These are phyloP conservation scores for Trematosphaeria pertusa DNA, from an alignment of 2,329 filamentous ascomycete genomes.

Conservation along the genomic window DNA sequence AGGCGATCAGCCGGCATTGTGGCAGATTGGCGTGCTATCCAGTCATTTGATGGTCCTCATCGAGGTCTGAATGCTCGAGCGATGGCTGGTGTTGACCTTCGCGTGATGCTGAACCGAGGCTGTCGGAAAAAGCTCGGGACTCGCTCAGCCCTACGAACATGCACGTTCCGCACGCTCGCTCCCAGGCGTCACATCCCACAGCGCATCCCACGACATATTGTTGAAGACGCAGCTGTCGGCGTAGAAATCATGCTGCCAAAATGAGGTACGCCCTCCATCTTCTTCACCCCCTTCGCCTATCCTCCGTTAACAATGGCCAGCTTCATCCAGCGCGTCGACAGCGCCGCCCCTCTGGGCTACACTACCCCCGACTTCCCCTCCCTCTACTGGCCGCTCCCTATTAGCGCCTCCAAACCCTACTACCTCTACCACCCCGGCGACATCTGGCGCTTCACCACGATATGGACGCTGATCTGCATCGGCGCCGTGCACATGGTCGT, in stretches of 20 bases:
- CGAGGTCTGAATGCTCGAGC: constrained; percentile 7
- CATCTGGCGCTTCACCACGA: constrained; percentile 85
- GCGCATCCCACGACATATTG: neutral
- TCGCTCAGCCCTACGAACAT: neutral
- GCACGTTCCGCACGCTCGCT: neutral
- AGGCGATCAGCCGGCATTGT: constrained; percentile 72
- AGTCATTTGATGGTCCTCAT: constrained; percentile 7
- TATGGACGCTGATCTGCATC: constrained; percentile 85
- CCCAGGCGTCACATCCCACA: neutral
- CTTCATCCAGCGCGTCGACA: constrained; percentile 55
- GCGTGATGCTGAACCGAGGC: constrained; percentile 37
- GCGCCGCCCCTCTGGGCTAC: constrained; percentile 65
- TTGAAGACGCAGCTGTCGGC: no score
- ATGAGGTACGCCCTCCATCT: constrained; percentile 37
- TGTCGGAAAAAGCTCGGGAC: constrained; percentile 10
- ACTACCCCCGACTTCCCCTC: constrained; percentile 76
- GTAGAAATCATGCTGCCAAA: constrained; percentile 29
- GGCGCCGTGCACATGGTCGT: constrained; percentile 76
- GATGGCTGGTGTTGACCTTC: constrained; percentile 28
- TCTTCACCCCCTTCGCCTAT: neutral
- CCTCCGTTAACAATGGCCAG: constrained; percentile 26
- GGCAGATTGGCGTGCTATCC: constrained; percentile 10
- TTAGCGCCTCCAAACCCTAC: constrained; percentile 61
- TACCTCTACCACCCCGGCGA: constrained; percentile 78
- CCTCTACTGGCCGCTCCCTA: constrained; percentile 75